phyloP scores from a whole-genome alignment of 2,329 filamentous ascomycete genomes.

The Xylariaceae sp. region DNA sequence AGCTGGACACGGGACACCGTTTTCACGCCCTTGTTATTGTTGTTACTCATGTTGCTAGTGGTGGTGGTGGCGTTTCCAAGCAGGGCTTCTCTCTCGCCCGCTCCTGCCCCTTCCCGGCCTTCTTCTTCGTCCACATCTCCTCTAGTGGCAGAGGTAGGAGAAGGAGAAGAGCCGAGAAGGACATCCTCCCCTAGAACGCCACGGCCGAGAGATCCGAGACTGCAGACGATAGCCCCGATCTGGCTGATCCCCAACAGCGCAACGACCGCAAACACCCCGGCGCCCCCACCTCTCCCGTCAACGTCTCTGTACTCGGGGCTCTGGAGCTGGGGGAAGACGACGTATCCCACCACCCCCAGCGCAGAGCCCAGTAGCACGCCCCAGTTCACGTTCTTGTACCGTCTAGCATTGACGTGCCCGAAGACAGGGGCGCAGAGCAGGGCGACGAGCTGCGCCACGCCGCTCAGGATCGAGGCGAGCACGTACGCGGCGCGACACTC shows the following conservation, averaged over 20 bases:
- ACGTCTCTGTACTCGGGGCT: slow-evolving; percentile 68
- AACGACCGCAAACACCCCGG: slow-evolving; percentile 68
- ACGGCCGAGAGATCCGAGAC: slow-evolving; percentile 77
- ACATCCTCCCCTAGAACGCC: slow-evolving; percentile 61
- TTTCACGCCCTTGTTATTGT: slow-evolving; percentile 11
- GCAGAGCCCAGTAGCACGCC: slow-evolving; percentile 68
- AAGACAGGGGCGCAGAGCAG: slow-evolving; percentile 81
- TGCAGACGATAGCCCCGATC: slow-evolving; percentile 94
- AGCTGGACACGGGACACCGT: slow-evolving; percentile 50
- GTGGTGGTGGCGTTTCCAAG: slow-evolving; percentile 26
- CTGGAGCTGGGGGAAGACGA: slow-evolving; percentile 65
- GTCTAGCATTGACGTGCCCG: slow-evolving; percentile 51
- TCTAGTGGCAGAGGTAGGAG: not conserved
- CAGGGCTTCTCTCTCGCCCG: slow-evolving; percentile 31
- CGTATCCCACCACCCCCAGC: slow-evolving; percentile 73
- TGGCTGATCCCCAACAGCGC: slow-evolving; percentile 84
- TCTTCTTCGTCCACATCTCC: not conserved
- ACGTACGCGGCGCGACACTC: slow-evolving; percentile 84
- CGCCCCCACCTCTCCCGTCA: slow-evolving; percentile 60
- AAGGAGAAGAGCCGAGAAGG: slow-evolving; percentile 10
- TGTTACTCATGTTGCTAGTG: too few relatives aligned
- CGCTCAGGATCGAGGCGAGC: slow-evolving; percentile 79
- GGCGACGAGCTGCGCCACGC: slow-evolving; percentile 80
- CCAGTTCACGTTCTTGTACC: slow-evolving; percentile 54
- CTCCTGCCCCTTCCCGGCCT: slow-evolving; percentile 10